Evolutionary conservation across 164 flowering plant genomes (phyloP).

Genomic region (Magnolia officinalis): DNA sequence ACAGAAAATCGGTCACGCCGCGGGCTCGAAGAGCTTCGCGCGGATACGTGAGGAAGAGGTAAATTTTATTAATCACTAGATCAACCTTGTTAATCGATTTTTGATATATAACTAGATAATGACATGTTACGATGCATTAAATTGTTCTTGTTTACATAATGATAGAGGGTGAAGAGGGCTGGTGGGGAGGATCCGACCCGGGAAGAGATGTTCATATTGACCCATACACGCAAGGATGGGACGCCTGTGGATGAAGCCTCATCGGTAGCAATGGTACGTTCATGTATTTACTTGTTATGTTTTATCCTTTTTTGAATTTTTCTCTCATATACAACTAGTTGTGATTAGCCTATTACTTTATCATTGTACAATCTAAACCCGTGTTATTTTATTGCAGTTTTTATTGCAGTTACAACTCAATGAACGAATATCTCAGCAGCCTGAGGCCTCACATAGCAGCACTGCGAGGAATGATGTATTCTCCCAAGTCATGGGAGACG

Average conservation of each 20-base stretch:
- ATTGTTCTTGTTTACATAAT: not conserved
- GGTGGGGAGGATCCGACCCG: constrained; percentile 22
- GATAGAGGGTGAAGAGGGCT: constrained; percentile 8
- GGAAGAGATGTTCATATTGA: constrained; percentile 27
- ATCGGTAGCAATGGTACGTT: constrained; percentile 22
- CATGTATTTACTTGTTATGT: not conserved
- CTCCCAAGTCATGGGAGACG: constrained; percentile 21
- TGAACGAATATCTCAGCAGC: constrained; percentile 9
- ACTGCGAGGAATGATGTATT: constrained; percentile 15
- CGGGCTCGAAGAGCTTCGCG: constrained; percentile 34
- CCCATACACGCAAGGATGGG: constrained; percentile 29
- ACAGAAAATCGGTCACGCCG: constrained; percentile 11
- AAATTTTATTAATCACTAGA: constrained; percentile 1
- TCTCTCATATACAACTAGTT: not conserved
- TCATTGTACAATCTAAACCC: not conserved
- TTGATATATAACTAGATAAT: not conserved
- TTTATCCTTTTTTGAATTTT: not conserved
- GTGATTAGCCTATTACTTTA: not conserved
- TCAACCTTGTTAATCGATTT: not conserved
- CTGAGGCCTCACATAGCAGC: not conserved
- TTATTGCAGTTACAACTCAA: constrained; percentile 19
- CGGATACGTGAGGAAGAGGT: constrained; percentile 32
- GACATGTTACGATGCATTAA: not conserved
- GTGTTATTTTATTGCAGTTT: constrained; percentile 9
- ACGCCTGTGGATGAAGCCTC: constrained; percentile 25